A percentile compares a stretch with the other conserved stretches of the same genome.
These are phyloP conservation scores for Colletotrichum higginsianum DNA, from an alignment of 2,329 filamentous ascomycete genomes.

Conservation along the genomic window DNA sequence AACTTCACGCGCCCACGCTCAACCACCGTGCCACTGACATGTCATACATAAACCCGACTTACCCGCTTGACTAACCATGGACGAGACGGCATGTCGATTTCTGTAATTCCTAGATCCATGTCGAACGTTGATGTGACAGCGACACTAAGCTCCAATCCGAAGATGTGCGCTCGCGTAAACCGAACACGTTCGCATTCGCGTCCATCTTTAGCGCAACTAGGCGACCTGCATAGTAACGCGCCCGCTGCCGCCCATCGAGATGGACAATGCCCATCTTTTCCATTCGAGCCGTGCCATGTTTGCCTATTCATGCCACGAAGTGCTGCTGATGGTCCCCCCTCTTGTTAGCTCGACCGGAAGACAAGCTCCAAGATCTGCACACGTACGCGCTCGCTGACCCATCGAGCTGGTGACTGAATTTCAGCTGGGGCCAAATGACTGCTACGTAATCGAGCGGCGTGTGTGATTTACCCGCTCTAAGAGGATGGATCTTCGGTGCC, in stretches of 20 bases:
- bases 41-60: neutral
- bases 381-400: slow-evolving; percentile 29
- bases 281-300: slow-evolving; percentile 23
- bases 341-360: slow-evolving; percentile 19
- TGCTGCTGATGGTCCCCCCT: slow-evolving; percentile 5
- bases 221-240: slow-evolving; percentile 25
- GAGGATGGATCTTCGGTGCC: slow-evolving; percentile 35
- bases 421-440: slow-evolving; percentile 37
- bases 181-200: slow-evolving; percentile 32
- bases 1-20: neutral
- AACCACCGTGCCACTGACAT: neutral
- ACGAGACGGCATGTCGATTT: slow-evolving; percentile 18
- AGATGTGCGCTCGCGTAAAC: slow-evolving; percentile 30
- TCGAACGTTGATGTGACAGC: slow-evolving; percentile 25
- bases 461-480: slow-evolving; percentile 16
- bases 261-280: slow-evolving; percentile 24
- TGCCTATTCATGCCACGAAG: slow-evolving; percentile 21
- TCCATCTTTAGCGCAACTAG: slow-evolving; percentile 31
- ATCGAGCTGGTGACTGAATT: slow-evolving; percentile 34
- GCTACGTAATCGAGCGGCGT: slow-evolving; percentile 37
- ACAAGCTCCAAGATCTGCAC: slow-evolving; percentile 22
- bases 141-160: slow-evolving; percentile 28
- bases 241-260: slow-evolving; percentile 22
- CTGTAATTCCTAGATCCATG: slow-evolving; percentile 14
- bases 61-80: neutral